Conservation (phyloP, 1,284 basidiomycete genomes). For the Boletus sp. region DNA sequence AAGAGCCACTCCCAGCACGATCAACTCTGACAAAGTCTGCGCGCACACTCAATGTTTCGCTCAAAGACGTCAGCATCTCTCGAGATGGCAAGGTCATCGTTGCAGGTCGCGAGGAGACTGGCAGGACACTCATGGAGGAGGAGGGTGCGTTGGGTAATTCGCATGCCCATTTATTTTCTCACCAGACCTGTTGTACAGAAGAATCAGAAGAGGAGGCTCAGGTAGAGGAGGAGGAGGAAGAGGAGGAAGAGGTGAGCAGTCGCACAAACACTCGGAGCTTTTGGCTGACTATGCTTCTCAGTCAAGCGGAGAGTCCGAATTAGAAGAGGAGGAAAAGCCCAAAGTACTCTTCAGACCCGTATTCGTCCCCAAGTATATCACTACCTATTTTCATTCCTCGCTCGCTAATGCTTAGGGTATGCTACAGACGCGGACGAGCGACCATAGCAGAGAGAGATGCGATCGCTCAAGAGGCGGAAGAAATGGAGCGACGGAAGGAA, state of each 20-base stretch:
- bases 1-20: slow-evolving; percentile 44
- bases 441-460: slow-evolving; percentile 70
- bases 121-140: slow-evolving; percentile 59
- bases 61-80: slow-evolving; percentile 78
- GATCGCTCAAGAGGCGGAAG: slow-evolving; percentile 69
- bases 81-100: slow-evolving; percentile 78
- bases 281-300: slow-evolving; percentile 37
- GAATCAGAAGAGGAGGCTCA: slow-evolving; percentile 47
- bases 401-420: slow-evolving; percentile 9
- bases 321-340: slow-evolving; percentile 65
- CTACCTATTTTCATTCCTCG: neutral
- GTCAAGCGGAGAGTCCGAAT: slow-evolving; percentile 80
- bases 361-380: slow-evolving; percentile 82
- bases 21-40: slow-evolving; percentile 38
- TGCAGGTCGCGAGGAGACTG: slow-evolving; percentile 73
- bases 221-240: slow-evolving; percentile 42
- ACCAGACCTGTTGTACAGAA: slow-evolving; percentile 33
- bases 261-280: neutral
- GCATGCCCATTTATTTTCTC: slow-evolving; percentile 7
- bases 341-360: slow-evolving; percentile 81
- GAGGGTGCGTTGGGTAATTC: slow-evolving; percentile 41
- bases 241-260: slow-evolving; percentile 44
- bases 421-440: slow-evolving; percentile 65
- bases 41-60: slow-evolving; percentile 68
- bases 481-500: slow-evolving; percentile 64